phyloP scores from a whole-genome alignment of 2,329 filamentous ascomycete genomes.

The Epichloe amarillans region DNA sequence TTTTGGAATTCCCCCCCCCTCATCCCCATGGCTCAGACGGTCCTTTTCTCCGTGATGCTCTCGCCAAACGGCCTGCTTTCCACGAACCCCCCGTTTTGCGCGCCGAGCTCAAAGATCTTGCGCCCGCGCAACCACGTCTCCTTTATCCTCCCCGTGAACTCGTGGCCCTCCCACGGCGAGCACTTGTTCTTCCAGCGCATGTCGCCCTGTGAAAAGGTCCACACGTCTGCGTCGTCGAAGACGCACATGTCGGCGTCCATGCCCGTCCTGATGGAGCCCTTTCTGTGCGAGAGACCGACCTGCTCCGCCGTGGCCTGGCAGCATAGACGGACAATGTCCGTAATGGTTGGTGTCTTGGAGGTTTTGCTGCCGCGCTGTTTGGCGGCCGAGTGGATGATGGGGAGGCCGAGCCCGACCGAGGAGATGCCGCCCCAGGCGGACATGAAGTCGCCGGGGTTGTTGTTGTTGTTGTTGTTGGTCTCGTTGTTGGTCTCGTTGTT shows the following conservation, averaged over 20 bases:
- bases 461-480: not conserved
- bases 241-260: constrained; percentile 83
- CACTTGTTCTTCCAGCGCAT: constrained; percentile 95
- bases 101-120: constrained; percentile 60
- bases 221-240: constrained; percentile 74
- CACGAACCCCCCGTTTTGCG: constrained; percentile 37
- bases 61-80: constrained; percentile 33
- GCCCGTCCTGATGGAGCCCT: constrained; percentile 64
- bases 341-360: constrained; percentile 36
- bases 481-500: not conserved
- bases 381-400: constrained; percentile 75
- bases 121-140: constrained; percentile 77
- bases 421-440: constrained; percentile 93
- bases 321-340: constrained; percentile 77
- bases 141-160: constrained; percentile 61
- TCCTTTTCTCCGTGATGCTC: constrained; percentile 47
- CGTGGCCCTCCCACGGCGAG: constrained; percentile 76
- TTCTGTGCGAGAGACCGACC: constrained; percentile 67
- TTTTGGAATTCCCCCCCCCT: no score
- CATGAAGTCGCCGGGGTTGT: constrained; percentile 67
- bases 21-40: not conserved
- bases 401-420: constrained; percentile 81
- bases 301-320: constrained; percentile 76
- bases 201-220: constrained; percentile 58
- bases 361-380: constrained; percentile 43